phyloP scores from a whole-genome alignment of 768 basidiomycete species.

The Mrakia frigida region DNA sequence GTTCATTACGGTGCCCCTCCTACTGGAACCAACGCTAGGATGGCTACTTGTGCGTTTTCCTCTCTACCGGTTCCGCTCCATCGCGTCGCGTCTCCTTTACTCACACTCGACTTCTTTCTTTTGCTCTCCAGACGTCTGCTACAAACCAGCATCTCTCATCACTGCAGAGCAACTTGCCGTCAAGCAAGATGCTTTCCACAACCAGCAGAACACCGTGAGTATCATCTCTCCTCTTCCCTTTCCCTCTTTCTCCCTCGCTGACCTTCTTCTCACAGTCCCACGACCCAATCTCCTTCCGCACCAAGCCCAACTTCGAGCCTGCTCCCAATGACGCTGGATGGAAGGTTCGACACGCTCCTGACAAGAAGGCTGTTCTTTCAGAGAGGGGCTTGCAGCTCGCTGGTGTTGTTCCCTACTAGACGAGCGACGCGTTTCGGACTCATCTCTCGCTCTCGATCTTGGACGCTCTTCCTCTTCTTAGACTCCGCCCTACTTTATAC shows the following conservation, averaged over 20 bases:
- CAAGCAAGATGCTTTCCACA: constrained; percentile 19
- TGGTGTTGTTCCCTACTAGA: constrained; percentile 13
- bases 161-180: constrained; percentile 1
- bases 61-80: neutral
- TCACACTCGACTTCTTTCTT: neutral
- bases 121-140: constrained; percentile 29
- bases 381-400: constrained; percentile 23
- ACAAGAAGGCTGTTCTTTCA: neutral
- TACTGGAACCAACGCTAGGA: constrained; percentile 34
- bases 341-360: neutral
- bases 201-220: constrained; percentile 14
- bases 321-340: constrained; percentile 7
- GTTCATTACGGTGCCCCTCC: constrained; percentile 40
- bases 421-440: neutral
- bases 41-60: constrained; percentile 35
- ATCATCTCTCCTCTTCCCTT: neutral
- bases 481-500: neutral
- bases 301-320: constrained; percentile 14
- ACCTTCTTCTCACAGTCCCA: neutral
- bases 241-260: neutral
- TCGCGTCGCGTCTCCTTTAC: neutral
- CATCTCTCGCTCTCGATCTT: neutral
- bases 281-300: constrained; percentile 22
- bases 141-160: constrained; percentile 27
- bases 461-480: neutral